Percentiles rank a stretch among this genome's conserved stretches.
Conservation (phyloP, 495 filamentous ascomycete species). For the Aspergillus bridgeri region DNA sequence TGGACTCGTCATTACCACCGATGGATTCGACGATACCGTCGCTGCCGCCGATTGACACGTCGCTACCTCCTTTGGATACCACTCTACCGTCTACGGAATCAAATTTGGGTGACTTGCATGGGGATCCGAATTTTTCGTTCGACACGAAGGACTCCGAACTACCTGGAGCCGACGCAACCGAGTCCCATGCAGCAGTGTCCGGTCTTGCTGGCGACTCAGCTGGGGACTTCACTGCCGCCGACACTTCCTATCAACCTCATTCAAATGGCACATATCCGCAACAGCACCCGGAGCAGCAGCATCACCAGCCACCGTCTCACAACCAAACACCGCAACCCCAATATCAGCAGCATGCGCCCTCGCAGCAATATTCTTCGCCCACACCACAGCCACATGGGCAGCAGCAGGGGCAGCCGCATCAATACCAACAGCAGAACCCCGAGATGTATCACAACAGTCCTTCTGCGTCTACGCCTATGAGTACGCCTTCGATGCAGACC, state of each 20-base stretch:
- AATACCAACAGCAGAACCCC: conserved; percentile 31
- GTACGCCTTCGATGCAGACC: conserved; percentile 21
- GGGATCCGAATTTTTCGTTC: conserved; percentile 50
- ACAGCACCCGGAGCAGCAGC: conserved; percentile 2
- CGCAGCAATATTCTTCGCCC: conserved; percentile 12
- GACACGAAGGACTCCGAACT: conserved; percentile 40
- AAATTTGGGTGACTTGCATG: conserved; percentile 27
- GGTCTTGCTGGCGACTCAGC: conserved; percentile 16
- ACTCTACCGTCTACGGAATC: conserved; percentile 30
- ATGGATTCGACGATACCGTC: conserved; percentile 30
- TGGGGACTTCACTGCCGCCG: conserved; percentile 10
- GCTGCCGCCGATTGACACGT: conserved; percentile 25
- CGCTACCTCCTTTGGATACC: conserved; percentile 35
- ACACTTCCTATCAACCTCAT: conserved; percentile 20
- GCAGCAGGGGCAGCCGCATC: conserved; percentile 26
- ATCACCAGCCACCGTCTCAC: not conserved
- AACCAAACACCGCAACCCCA: conserved; percentile 2
- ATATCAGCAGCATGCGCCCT: conserved; percentile 12
- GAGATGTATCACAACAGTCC: conserved; percentile 38
- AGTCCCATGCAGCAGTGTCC: conserved; percentile 6
- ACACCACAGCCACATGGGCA: conserved; percentile 18
- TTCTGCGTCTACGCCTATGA: conserved; percentile 23
- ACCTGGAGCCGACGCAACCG: conserved; percentile 6
- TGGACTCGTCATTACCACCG: conserved; percentile 31
- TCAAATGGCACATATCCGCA: conserved; percentile 33